phyloP scores from a whole-genome alignment of 192 early-diverging fungal genomes.

The Thamnidium elegans region DNA sequence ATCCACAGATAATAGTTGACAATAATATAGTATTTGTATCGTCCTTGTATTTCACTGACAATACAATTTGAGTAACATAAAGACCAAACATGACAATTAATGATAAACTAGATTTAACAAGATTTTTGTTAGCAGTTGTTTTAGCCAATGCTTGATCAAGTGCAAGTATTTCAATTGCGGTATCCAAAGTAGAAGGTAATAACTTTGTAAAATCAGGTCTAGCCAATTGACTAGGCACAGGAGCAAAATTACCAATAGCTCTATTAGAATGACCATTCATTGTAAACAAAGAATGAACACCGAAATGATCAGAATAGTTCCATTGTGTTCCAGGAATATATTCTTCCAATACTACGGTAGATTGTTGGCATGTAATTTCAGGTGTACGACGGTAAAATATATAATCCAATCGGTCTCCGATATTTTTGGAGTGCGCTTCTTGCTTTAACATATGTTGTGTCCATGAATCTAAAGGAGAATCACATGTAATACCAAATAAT shows the following conservation, averaged over 20 bases:
- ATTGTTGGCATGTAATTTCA: slow-evolving; percentile 34
- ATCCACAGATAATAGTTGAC: slow-evolving; percentile 2
- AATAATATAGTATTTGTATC: neutral
- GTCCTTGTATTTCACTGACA: neutral
- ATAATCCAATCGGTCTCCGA: slow-evolving; percentile 52
- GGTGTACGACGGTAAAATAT: slow-evolving; percentile 47
- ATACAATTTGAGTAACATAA: slow-evolving; percentile 5
- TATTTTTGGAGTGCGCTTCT: slow-evolving; percentile 23
- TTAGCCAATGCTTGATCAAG: slow-evolving; percentile 3
- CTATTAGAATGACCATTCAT: neutral
- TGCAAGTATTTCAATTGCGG: neutral
- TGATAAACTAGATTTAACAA: neutral
- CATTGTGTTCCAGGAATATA: slow-evolving; percentile 26
- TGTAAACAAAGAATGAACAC: slow-evolving; percentile 45
- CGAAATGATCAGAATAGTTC: slow-evolving; percentile 53
- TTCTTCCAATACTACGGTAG: slow-evolving; percentile 34
- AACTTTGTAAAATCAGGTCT: slow-evolving; percentile 5
- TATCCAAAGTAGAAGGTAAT: neutral
- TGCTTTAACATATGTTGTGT: slow-evolving; percentile 41
- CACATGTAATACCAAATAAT: slow-evolving; percentile 50
- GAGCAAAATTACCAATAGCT: slow-evolving; percentile 2
- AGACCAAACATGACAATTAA: slow-evolving; percentile 6
- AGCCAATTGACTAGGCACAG: neutral
- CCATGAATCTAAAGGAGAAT: slow-evolving; percentile 55
- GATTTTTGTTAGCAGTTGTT: neutral